phyloP scores from a whole-genome alignment of 805 yeast genomes.

The Aciculoconidium aculeatum region DNA sequence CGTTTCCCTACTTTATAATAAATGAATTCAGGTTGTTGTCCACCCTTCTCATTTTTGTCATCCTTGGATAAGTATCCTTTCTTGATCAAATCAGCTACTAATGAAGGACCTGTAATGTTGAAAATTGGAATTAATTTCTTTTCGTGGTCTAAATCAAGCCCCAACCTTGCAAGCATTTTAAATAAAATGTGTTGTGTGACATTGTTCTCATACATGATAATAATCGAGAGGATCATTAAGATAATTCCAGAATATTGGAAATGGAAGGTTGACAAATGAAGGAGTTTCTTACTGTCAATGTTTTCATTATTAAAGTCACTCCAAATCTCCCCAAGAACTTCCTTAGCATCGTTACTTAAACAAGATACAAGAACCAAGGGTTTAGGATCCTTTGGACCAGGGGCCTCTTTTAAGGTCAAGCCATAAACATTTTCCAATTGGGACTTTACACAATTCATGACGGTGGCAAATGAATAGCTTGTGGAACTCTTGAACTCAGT shows the following conservation, averaged over 20 bases:
- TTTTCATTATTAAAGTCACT: constrained; percentile 8
- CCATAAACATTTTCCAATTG: constrained; percentile 23
- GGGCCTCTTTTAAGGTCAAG: constrained; percentile 16
- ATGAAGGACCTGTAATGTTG: constrained; percentile 12
- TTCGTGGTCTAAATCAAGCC: constrained; percentile 8
- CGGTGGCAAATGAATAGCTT: constrained; percentile 10
- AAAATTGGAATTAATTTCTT: constrained; percentile 8
- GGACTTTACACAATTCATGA: constrained; percentile 12
- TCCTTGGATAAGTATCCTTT: constrained; percentile 24
- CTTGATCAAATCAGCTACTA: constrained; percentile 22
- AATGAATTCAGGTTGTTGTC: constrained; percentile 8
- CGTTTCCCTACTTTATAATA: constrained; percentile 29
- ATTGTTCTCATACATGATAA: constrained; percentile 29
- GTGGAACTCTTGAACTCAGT: constrained; percentile 1
- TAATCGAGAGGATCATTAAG: constrained; percentile 20
- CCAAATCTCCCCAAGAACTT: constrained; percentile 24
- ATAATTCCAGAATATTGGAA: constrained; percentile 21
- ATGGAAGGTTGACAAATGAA: constrained; percentile 3
- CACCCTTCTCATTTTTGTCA: constrained; percentile 8
- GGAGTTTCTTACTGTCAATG: constrained; percentile 12
- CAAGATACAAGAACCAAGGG: constrained; percentile 18
- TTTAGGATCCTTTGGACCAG: constrained; percentile 8
- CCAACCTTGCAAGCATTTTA: constrained; percentile 15
- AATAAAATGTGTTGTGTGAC: constrained; percentile 22
- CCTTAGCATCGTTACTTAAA: constrained; percentile 15